phyloP scores from a whole-genome alignment of 1,139 yeast species.

The Blastobotrys serpentis region DNA sequence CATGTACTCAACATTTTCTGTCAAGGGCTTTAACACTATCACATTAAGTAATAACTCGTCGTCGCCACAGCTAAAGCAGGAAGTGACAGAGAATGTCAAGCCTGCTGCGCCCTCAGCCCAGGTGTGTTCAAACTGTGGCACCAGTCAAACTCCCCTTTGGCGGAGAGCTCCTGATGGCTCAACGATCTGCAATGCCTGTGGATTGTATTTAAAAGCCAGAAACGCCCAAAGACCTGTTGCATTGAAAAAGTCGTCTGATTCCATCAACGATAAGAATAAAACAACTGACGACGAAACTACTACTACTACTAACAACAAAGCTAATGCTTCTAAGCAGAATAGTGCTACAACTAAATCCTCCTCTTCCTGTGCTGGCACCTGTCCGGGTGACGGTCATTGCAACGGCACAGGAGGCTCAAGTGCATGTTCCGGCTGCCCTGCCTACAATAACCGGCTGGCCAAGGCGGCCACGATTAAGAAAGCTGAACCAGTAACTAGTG shows the following conservation, averaged over 20 bases:
- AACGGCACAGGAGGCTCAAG: conserved; percentile 84
- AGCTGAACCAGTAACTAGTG: not conserved
- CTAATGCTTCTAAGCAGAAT: not conserved
- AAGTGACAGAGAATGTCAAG: conserved; percentile 4
- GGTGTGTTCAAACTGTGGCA: conserved; percentile 63
- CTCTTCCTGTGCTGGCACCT: conserved; percentile 49
- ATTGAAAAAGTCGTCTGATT: conserved; percentile 59
- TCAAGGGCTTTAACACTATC: conserved; percentile 7
- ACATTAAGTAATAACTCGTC: not conserved
- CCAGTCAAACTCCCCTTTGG: conserved; percentile 71
- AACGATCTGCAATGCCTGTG: conserved; percentile 71
- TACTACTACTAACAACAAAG: not conserved
- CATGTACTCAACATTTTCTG: conserved; percentile 14
- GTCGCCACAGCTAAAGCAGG: conserved; percentile 1
- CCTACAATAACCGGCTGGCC: conserved; percentile 64
- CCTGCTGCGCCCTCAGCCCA: conserved; percentile 35
- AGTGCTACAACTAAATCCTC: not conserved
- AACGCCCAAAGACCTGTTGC: conserved; percentile 51
- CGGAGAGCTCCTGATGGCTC: conserved; percentile 66
- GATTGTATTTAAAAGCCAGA: conserved; percentile 48
- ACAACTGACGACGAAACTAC: not conserved
- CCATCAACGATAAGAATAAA: conserved; percentile 2
- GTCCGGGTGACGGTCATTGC: conserved; percentile 82
- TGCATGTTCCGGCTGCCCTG: conserved; percentile 83
- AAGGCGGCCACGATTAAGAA: conserved; percentile 20